Percentiles rank a stretch among this genome's conserved stretches.
phyloP scores from a whole-genome alignment of 805 yeast genomes.

The Saccharomycopsis lassenensis region DNA sequence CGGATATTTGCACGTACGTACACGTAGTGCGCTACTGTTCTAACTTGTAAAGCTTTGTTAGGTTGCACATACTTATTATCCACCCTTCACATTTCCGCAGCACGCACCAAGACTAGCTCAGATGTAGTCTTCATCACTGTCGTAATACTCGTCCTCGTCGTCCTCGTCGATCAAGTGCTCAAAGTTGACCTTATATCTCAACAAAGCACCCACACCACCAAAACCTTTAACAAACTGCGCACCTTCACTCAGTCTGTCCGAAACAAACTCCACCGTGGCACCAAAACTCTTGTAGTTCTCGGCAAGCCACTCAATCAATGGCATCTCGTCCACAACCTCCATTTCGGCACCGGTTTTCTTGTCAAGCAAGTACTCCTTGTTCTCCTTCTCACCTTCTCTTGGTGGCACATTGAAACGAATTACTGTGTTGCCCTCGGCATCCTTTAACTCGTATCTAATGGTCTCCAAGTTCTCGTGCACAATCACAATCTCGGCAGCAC shows the following conservation, averaged over 20 bases:
- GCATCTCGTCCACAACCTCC: constrained; percentile 77
- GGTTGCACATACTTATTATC: not conserved
- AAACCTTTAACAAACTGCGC: constrained; percentile 96
- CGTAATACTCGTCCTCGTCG: constrained; percentile 25
- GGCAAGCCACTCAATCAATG: constrained; percentile 94
- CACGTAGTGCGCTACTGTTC: not conserved
- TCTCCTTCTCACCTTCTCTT: constrained; percentile 38
- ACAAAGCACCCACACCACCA: constrained; percentile 97
- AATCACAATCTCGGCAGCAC: constrained; percentile 88
- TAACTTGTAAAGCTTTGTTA: not conserved
- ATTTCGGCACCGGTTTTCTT: constrained; percentile 83
- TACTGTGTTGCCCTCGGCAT: constrained; percentile 68
- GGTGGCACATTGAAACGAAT: constrained; percentile 60
- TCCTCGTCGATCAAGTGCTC: constrained; percentile 82
- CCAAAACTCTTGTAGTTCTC: constrained; percentile 92
- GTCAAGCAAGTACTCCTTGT: constrained; percentile 68
- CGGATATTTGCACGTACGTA: not conserved
- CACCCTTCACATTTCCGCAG: not conserved
- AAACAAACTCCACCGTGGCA: constrained; percentile 91
- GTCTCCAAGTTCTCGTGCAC: constrained; percentile 88
- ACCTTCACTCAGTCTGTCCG: constrained; percentile 96
- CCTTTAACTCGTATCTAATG: constrained; percentile 74
- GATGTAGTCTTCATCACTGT: constrained; percentile 27
- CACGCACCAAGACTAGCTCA: too few species aligned
- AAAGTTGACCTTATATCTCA: constrained; percentile 94